Conservation (phyloP, 1,284 basidiomycete species). For the Tetrapyrgos nigripes region DNA sequence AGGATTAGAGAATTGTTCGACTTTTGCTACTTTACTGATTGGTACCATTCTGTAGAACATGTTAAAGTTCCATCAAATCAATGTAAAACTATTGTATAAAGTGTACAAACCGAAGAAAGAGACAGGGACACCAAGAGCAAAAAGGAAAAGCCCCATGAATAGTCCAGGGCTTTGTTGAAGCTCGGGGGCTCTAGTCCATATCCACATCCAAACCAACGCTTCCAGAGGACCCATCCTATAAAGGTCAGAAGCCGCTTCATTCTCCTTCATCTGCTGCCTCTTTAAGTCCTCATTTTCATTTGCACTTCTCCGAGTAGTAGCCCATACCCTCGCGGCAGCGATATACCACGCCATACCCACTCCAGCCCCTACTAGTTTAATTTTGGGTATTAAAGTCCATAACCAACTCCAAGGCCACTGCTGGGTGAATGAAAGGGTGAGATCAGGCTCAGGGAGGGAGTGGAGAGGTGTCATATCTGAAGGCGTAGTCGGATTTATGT, state of each 20-base stretch:
- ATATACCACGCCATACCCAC: constrained; percentile 64
- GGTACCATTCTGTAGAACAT: too few relatives aligned
- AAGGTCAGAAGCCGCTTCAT: constrained; percentile 10
- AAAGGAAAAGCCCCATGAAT: too few relatives aligned
- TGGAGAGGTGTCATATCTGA: constrained; percentile 40
- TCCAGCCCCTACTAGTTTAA: constrained; percentile 64
- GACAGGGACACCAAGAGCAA: neutral
- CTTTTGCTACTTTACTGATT: neutral
- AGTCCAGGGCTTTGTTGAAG: too few relatives aligned
- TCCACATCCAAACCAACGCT: constrained; percentile 50
- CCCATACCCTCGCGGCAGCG: constrained; percentile 58
- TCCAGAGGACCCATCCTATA: constrained; percentile 41
- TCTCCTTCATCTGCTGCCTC: constrained; percentile 4
- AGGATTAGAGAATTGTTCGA: constrained; percentile 50
- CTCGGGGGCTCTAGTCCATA: constrained; percentile 36
- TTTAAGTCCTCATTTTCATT: neutral
- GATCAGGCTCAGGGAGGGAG: constrained; percentile 39
- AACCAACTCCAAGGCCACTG: constrained; percentile 23
- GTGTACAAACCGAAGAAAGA: too few relatives aligned
- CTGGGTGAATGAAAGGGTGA: constrained; percentile 30
- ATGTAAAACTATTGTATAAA: too few relatives aligned
- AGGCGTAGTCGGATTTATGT: too few relatives aligned
- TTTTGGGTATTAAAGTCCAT: constrained; percentile 41
- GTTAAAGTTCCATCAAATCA: too few relatives aligned
- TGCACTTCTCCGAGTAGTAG: constrained; percentile 17